Conservation (phyloP, 148 eudicot genomes). For the Vaccinium macrocarpon region DNA sequence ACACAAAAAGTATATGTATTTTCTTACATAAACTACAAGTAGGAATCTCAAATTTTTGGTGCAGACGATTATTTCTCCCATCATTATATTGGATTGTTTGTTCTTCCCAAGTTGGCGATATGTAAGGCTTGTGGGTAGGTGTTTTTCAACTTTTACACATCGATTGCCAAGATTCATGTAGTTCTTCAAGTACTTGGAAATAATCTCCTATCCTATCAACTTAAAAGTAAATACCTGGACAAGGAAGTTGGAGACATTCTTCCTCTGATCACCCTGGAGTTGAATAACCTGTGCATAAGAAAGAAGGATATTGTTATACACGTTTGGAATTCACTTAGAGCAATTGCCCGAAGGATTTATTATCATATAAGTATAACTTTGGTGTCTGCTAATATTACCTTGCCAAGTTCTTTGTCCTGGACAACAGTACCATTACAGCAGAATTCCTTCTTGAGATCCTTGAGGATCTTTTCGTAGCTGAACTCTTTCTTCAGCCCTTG, state of each 20-base stretch:
- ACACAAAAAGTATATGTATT: too few species aligned
- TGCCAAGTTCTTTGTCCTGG: constrained; percentile 73
- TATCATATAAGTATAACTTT: not conserved
- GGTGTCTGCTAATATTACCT: constrained; percentile 26
- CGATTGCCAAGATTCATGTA: too few species aligned
- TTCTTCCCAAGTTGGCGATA: too few species aligned
- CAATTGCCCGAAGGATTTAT: not conserved
- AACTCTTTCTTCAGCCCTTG: constrained; percentile 68
- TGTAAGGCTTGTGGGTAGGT: too few species aligned
- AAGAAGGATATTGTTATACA: not conserved
- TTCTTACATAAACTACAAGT: too few species aligned
- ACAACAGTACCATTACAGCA: constrained; percentile 89
- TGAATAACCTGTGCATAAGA: constrained; percentile 38
- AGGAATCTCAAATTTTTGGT: too few species aligned
- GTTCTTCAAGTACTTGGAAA: not conserved
- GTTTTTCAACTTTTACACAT: too few species aligned
- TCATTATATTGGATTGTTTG: too few species aligned
- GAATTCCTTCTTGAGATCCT: constrained; percentile 70
- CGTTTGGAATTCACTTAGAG: not conserved
- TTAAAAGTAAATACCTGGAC: constrained; percentile 22
- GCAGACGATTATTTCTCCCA: too few species aligned
- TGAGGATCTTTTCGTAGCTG: constrained; percentile 79
- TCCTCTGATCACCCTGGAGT: constrained; percentile 91
- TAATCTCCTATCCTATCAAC: not conserved
- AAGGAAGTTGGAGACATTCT: constrained; percentile 65